Conservation (phyloP, 257 asterid species). For the Nicotiana tomentosiformis region DNA sequence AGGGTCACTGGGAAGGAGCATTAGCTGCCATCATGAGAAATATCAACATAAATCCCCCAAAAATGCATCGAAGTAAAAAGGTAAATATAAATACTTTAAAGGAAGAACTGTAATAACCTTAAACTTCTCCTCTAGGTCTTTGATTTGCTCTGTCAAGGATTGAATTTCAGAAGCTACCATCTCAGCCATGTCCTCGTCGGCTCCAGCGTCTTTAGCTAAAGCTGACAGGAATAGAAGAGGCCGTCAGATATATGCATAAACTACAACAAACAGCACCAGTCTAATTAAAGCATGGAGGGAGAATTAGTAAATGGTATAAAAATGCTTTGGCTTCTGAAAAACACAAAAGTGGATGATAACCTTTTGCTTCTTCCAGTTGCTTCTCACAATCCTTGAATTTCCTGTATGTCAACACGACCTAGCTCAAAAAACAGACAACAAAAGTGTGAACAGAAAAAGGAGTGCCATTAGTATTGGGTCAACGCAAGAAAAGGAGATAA, state of each 20-base stretch:
- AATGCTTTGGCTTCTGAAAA: background rate
- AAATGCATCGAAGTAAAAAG: background rate
- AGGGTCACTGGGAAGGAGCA: slow-evolving; percentile 90
- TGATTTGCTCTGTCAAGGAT: slow-evolving; percentile 49
- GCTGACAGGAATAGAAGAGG: slow-evolving; percentile 36
- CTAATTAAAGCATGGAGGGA: background rate
- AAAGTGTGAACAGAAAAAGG: slow-evolving; percentile 3
- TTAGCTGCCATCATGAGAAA: slow-evolving; percentile 34
- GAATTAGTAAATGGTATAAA: background rate
- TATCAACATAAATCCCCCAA: background rate
- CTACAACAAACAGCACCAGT: background rate
- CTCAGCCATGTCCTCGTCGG: slow-evolving; percentile 82
- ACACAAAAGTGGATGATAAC: slow-evolving; percentile 28
- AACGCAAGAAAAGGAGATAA: background rate
- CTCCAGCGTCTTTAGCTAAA: slow-evolving; percentile 71
- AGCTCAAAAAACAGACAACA: slow-evolving; percentile 21
- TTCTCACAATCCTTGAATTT: slow-evolving; percentile 75
- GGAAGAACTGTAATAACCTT: slow-evolving; percentile 42
- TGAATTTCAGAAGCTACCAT: slow-evolving; percentile 88
- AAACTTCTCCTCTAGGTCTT: slow-evolving; percentile 64
- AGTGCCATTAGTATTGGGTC: background rate
- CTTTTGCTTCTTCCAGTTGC: slow-evolving; percentile 88
- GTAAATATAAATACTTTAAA: background rate
- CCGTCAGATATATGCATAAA: background rate
- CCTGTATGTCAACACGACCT: slow-evolving; percentile 75